Evolutionary conservation across 2,329 filamentous ascomycete species (phyloP).

Genomic region (Fusarium siculi): DNA sequence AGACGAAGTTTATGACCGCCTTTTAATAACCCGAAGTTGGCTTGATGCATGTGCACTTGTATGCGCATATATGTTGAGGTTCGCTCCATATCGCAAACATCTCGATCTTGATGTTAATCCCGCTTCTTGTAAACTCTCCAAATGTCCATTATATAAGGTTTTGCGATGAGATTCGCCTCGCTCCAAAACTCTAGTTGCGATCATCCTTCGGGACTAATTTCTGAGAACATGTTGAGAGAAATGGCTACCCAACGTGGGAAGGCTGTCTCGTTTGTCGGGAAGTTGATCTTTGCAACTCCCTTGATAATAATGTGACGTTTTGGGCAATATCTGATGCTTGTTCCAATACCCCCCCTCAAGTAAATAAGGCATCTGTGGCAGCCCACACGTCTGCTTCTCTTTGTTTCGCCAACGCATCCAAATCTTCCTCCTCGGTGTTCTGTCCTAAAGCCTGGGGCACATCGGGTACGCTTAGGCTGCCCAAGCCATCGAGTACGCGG

Average conservation of each 20-base stretch:
- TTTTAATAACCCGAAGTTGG: background rate
- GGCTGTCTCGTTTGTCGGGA: background rate
- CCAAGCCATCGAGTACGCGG: conserved; percentile 76
- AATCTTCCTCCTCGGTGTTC: conserved; percentile 31
- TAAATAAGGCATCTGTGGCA: conserved; percentile 54
- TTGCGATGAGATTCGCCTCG: background rate
- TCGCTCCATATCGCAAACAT: background rate
- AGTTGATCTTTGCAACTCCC: background rate
- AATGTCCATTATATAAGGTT: background rate
- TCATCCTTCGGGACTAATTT: background rate
- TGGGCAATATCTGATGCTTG: background rate
- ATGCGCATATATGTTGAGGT: background rate
- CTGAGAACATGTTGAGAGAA: background rate
- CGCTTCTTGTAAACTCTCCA: background rate
- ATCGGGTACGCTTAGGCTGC: conserved; percentile 56
- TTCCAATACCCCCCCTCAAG: conserved; percentile 27
- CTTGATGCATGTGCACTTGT: background rate
- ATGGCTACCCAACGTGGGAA: background rate
- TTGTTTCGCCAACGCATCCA: conserved; percentile 30
- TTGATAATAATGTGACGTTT: background rate
- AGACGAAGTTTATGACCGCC: conserved; percentile 5
- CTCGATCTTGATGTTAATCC: background rate
- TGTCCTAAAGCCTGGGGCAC: conserved; percentile 33
- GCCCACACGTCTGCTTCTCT: conserved; percentile 55
- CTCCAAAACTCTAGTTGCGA: background rate